Conservation (phyloP, 495 filamentous ascomycete species). For the Penicillium turbatum region DNA sequence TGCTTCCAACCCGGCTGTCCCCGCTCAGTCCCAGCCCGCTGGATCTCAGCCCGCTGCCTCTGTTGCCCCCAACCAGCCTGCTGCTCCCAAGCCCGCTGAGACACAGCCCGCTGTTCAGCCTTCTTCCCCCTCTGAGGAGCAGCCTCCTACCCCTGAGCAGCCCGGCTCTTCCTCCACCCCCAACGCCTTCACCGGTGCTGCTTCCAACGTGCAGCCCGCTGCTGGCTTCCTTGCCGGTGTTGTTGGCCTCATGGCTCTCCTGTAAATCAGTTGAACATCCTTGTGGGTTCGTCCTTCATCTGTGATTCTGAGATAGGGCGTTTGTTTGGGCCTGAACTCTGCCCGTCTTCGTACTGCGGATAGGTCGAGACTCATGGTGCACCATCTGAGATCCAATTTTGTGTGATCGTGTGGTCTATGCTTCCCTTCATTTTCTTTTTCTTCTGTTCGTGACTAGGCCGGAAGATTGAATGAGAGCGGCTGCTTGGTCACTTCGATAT, state of each 20-base stretch:
- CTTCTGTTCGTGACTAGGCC: constrained; percentile 4
- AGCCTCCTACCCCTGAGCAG: constrained; percentile 16
- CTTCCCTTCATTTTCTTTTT: constrained; percentile 14
- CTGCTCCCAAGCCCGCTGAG: neutral
- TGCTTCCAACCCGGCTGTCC: neutral
- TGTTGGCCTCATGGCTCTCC: constrained; percentile 38
- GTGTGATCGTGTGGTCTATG: constrained; percentile 6
- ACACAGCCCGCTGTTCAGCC: constrained; percentile 1
- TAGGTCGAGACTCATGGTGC: neutral
- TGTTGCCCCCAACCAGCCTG: neutral
- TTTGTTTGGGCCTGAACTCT: neutral
- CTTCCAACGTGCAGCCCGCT: constrained; percentile 32
- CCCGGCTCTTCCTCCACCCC: constrained; percentile 9
- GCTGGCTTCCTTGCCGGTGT: constrained; percentile 37
- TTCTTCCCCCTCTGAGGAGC: neutral
- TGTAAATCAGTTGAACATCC: constrained; percentile 28
- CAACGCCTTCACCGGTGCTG: constrained; percentile 33
- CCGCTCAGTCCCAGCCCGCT: constrained; percentile 2
- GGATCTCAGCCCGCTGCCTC: constrained; percentile 12
- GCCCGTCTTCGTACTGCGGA: constrained; percentile 21
- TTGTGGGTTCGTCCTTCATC: neutral
- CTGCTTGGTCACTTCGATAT: constrained; percentile 30
- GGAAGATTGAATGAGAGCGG: constrained; percentile 6
- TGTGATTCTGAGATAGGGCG: neutral
- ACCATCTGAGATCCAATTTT: constrained; percentile 2